A percentile compares a stretch with the other conserved stretches of the same genome.
Evolutionary conservation across 2,329 filamentous ascomycete species (phyloP).

Genomic region (Fusarium liriodendri): DNA sequence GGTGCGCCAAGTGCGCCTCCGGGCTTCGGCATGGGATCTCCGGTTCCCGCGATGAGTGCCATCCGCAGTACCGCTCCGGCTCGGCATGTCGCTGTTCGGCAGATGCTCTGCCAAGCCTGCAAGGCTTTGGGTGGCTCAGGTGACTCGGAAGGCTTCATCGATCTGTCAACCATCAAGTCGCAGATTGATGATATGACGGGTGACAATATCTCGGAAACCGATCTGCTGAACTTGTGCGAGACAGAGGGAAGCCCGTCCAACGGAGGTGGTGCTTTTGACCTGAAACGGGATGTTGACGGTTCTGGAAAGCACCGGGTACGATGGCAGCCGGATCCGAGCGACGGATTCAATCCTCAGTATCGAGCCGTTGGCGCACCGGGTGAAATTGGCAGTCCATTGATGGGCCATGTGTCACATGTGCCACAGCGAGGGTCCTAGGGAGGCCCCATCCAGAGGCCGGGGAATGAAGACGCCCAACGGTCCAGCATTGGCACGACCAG

Average conservation of each 20-base stretch:
- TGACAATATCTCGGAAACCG: slow-evolving; percentile 61
- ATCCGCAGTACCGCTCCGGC: slow-evolving; percentile 48
- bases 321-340: slow-evolving; percentile 65
- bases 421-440: slow-evolving; percentile 45
- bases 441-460: slow-evolving; percentile 20
- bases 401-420: slow-evolving; percentile 54
- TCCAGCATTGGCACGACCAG: slow-evolving; percentile 3
- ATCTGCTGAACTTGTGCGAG: slow-evolving; percentile 87
- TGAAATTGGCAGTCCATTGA: slow-evolving; percentile 76
- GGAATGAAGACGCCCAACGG: slow-evolving; percentile 5
- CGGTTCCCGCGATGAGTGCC: slow-evolving; percentile 43
- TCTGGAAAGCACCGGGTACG: slow-evolving; percentile 58
- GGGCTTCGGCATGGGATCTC: slow-evolving; percentile 50
- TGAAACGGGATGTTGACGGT: slow-evolving; percentile 62
- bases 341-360: slow-evolving; percentile 53
- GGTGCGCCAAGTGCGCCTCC: slow-evolving; percentile 48
- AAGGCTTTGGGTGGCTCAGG: slow-evolving; percentile 63
- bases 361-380: slow-evolving; percentile 69
- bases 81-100: slow-evolving; percentile 75
- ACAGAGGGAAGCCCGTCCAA: slow-evolving; percentile 89
- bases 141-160: slow-evolving; percentile 73
- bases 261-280: slow-evolving; percentile 88
- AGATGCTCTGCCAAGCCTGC: slow-evolving; percentile 83
- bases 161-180: slow-evolving; percentile 74
- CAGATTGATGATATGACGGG: slow-evolving; percentile 68